Percentiles rank a stretch among this genome's conserved stretches.
phyloP scores from a whole-genome alignment of 768 basidiomycete genomes.

The Mycena rosella region DNA sequence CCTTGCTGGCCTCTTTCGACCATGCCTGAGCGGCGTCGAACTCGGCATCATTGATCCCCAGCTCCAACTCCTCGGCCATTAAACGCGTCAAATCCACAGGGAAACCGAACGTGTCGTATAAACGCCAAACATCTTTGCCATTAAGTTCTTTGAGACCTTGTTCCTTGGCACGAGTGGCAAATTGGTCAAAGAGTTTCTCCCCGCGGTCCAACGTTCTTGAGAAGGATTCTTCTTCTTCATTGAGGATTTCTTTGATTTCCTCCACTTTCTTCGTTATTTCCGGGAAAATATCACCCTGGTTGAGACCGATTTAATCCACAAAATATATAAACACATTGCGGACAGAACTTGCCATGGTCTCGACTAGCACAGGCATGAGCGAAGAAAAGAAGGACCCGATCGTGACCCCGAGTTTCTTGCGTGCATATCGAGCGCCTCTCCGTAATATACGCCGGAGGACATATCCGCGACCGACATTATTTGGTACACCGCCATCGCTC shows the following conservation, averaged over 20 bases:
- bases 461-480: conserved; percentile 96
- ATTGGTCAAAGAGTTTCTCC: conserved; percentile 94
- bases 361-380: conserved; percentile 89
- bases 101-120: conserved; percentile 99
- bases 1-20: conserved; percentile 94
- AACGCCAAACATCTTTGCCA: conserved; percentile 95
- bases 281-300: conserved; percentile 88
- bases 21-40: conserved; percentile 90
- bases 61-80: conserved; percentile 95
- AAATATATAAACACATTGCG: conserved; percentile 12
- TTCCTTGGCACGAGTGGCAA: conserved; percentile 76
- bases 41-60: conserved; percentile 87
- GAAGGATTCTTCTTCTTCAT: conserved; percentile 98
- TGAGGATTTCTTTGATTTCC: conserved; percentile 93
- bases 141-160: conserved; percentile 74
- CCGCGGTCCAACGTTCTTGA: conserved; percentile 97
- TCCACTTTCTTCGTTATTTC: conserved; percentile 87
- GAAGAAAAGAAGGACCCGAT: conserved; percentile 97
- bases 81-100: conserved; percentile 95
- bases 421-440: conserved; percentile 94
- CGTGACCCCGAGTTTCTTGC: conserved; percentile 92
- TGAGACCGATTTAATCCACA: background rate
- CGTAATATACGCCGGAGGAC: conserved; percentile 95
- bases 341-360: conserved; percentile 75
- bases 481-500: conserved; percentile 96